phyloP scores from a whole-genome alignment of 176 grass and related monocot genomes.

The Echinochloa phyllopogon region DNA sequence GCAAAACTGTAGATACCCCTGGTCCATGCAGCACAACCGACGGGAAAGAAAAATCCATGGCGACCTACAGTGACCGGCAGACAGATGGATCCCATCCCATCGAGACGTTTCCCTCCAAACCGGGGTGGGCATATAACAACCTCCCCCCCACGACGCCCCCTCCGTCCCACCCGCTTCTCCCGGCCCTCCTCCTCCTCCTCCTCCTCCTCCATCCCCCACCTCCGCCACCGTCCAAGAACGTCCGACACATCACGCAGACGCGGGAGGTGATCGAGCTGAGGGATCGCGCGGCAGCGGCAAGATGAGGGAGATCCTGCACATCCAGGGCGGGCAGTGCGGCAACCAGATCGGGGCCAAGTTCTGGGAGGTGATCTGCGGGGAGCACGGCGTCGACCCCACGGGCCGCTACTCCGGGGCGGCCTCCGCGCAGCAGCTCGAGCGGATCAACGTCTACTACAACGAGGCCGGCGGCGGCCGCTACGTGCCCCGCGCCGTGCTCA shows the following conservation, averaged over 20 bases:
- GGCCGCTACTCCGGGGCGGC: constrained; percentile 60
- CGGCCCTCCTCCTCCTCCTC: background rate
- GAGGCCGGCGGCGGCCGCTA: constrained; percentile 62
- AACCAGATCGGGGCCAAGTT: constrained; percentile 99
- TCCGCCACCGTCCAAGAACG: background rate
- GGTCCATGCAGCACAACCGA: constrained; percentile 31
- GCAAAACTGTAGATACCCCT: constrained; percentile 16
- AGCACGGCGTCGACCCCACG: constrained; percentile 75
- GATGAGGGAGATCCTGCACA: constrained; percentile 95
- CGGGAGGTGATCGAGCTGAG: no score
- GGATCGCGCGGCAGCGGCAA: background rate
- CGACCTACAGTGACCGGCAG: background rate
- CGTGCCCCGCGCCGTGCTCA: constrained; percentile 75
- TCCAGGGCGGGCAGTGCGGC: constrained; percentile 90
- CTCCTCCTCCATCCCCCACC: background rate
- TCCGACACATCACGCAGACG: no score
- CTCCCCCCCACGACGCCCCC: background rate
- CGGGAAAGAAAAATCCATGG: background rate
- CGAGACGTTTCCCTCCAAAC: background rate
- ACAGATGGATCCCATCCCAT: background rate
- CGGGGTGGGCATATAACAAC: constrained; percentile 20
- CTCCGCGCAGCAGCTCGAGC: constrained; percentile 62
- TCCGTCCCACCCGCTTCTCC: constrained; percentile 15
- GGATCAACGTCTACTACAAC: constrained; percentile 90
- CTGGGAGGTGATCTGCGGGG: constrained; percentile 97